Percentiles rank a stretch among this genome's conserved stretches.
Conservation (phyloP, 148 eudicot genomes). For the Spergularia bocconei region DNA sequence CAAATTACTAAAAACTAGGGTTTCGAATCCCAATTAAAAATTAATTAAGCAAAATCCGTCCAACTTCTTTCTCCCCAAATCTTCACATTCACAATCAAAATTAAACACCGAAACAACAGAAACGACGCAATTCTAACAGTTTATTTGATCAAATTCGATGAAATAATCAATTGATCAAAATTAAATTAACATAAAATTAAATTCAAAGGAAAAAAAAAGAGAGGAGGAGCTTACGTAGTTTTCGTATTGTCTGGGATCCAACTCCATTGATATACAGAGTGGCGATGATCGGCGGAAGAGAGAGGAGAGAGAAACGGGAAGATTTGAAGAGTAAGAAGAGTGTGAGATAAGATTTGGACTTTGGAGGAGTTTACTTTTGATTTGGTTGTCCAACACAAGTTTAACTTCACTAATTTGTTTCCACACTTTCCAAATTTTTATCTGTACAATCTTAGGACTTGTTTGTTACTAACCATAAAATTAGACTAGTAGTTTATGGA, state of each 20-base stretch:
- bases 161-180: not conserved
- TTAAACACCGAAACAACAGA: not conserved
- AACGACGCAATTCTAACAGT: not conserved
- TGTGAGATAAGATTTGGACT: not conserved
- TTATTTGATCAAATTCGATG: not conserved
- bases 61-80: too few species aligned
- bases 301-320: not conserved
- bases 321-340: too few species aligned
- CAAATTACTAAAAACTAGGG: slow-evolving; percentile 17
- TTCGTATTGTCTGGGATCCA: slow-evolving; percentile 62
- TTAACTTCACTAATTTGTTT: not conserved
- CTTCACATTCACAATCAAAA: not conserved
- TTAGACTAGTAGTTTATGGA: too few species aligned
- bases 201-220: not conserved
- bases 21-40: slow-evolving; percentile 2
- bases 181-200: not conserved
- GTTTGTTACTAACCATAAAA: too few species aligned
- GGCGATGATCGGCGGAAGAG: not conserved
- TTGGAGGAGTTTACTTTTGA: not conserved
- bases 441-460: too few species aligned
- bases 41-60: too few species aligned
- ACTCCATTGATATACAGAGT: slow-evolving; percentile 36
- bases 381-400: not conserved
- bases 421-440: too few species aligned
- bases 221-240: slow-evolving; percentile 37